phyloP scores from a whole-genome alignment of 2,329 filamentous ascomycete species.

The Remersonia thermophila region DNA sequence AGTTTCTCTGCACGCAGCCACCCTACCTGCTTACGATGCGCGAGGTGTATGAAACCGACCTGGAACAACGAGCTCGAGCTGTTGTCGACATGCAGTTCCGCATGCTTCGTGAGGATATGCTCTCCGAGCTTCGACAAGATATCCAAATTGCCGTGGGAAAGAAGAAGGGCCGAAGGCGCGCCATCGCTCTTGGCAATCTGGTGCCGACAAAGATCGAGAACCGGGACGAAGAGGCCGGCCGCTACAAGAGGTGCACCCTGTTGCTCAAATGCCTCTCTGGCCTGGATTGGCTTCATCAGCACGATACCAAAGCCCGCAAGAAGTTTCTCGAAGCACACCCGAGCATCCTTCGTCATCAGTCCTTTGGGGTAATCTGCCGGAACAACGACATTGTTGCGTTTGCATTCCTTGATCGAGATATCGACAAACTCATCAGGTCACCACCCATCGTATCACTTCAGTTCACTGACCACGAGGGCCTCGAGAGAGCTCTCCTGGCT shows the following conservation, averaged over 20 bases:
- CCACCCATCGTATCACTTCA: slow-evolving; percentile 39
- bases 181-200: slow-evolving; percentile 29
- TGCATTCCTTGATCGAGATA: slow-evolving; percentile 41
- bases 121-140: slow-evolving; percentile 52
- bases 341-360: slow-evolving; percentile 43
- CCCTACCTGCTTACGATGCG: slow-evolving; percentile 44
- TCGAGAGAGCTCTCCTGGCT: slow-evolving; percentile 34
- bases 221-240: slow-evolving; percentile 20
- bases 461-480: slow-evolving; percentile 32
- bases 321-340: slow-evolving; percentile 34
- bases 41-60: slow-evolving; percentile 31
- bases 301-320: slow-evolving; percentile 24
- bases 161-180: slow-evolving; percentile 32
- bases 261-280: slow-evolving; percentile 29
- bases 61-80: slow-evolving; percentile 26
- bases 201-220: slow-evolving; percentile 26
- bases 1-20: slow-evolving; percentile 40
- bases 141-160: slow-evolving; percentile 36
- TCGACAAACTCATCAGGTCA: slow-evolving; percentile 28
- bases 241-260: slow-evolving; percentile 25
- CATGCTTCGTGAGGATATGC: slow-evolving; percentile 57
- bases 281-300: slow-evolving; percentile 29
- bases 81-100: slow-evolving; percentile 64
- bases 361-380: slow-evolving; percentile 48
- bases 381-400: slow-evolving; percentile 45